phyloP scores from a whole-genome alignment of 2,329 filamentous ascomycete species.

The Paraphaeosphaeria minitans region DNA sequence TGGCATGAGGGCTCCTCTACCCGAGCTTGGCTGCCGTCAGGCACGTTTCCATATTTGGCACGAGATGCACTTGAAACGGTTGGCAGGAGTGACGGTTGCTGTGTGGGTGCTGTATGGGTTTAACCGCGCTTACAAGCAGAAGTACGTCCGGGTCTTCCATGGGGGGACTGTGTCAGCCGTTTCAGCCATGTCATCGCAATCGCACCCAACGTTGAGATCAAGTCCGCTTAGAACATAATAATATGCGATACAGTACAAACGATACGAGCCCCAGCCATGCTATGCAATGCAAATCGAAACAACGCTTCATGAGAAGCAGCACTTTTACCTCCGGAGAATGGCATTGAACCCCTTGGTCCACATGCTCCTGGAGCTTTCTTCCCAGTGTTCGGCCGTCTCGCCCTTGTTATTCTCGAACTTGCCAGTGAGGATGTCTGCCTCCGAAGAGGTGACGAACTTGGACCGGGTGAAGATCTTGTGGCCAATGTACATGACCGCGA shows the following conservation, averaged over 20 bases:
- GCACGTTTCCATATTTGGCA: not conserved
- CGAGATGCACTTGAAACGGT: not conserved
- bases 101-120: too few species aligned
- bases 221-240: slow-evolving; percentile 14
- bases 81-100: not conserved
- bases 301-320: slow-evolving; percentile 6
- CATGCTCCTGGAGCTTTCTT: slow-evolving; percentile 36
- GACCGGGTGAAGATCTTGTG: slow-evolving; percentile 58
- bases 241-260: slow-evolving; percentile 31
- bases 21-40: slow-evolving; percentile 18
- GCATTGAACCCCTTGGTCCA: slow-evolving; percentile 41
- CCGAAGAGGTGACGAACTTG: slow-evolving; percentile 47
- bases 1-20: slow-evolving; percentile 17
- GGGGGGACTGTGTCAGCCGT: not conserved
- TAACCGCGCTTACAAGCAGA: too few species aligned
- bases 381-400: slow-evolving; percentile 37
- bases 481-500: slow-evolving; percentile 60
- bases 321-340: slow-evolving; percentile 23
- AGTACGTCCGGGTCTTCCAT: too few species aligned
- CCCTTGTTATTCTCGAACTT: slow-evolving; percentile 32
- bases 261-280: slow-evolving; percentile 21
- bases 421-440: slow-evolving; percentile 52
- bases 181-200: not conserved
- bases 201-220: not conserved
- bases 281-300: slow-evolving; percentile 16